Evolutionary conservation across 768 basidiomycete species (phyloP).

Genomic region (Tricholomella constricta): DNA sequence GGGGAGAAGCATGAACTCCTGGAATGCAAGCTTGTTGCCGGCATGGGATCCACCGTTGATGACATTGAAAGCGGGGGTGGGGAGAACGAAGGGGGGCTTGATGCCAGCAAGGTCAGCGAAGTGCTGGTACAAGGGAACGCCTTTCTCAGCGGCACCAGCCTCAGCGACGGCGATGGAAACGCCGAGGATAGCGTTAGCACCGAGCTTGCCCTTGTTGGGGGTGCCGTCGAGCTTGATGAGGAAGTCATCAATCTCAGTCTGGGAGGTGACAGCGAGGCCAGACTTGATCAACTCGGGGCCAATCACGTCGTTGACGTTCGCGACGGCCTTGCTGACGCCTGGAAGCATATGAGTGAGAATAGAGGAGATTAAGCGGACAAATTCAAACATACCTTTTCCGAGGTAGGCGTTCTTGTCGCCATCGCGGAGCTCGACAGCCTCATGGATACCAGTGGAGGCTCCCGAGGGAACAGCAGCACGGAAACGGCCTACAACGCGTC

Average conservation of each 20-base stretch:
- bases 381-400: constrained; percentile 77
- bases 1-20: constrained; percentile 99
- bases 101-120: constrained; percentile 95
- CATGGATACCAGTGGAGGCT: constrained; percentile 97
- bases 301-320: constrained; percentile 91
- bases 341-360: constrained; percentile 10
- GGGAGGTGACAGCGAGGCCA: constrained; percentile 79
- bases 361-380: constrained; percentile 5
- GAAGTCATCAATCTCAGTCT: constrained; percentile 97
- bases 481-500: constrained; percentile 69
- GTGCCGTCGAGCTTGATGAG: constrained; percentile 98
- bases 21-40: constrained; percentile 99
- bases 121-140: constrained; percentile 93
- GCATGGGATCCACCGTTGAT: constrained; percentile 99
- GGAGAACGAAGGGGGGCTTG: constrained; percentile 91
- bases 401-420: constrained; percentile 91
- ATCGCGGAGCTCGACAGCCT: constrained; percentile 98
- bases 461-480: constrained; percentile 96
- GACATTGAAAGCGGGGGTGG: constrained; percentile 95
- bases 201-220: constrained; percentile 98
- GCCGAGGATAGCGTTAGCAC: constrained; percentile 98
- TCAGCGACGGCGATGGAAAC: constrained; percentile 94
- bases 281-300: constrained; percentile 87
- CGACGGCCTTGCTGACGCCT: constrained; percentile 94
- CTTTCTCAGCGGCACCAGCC: constrained; percentile 94